These are phyloP conservation scores for Pythium rishiriense DNA, from an alignment of 352 stramenopile genomes.

Conservation along the genomic window DNA sequence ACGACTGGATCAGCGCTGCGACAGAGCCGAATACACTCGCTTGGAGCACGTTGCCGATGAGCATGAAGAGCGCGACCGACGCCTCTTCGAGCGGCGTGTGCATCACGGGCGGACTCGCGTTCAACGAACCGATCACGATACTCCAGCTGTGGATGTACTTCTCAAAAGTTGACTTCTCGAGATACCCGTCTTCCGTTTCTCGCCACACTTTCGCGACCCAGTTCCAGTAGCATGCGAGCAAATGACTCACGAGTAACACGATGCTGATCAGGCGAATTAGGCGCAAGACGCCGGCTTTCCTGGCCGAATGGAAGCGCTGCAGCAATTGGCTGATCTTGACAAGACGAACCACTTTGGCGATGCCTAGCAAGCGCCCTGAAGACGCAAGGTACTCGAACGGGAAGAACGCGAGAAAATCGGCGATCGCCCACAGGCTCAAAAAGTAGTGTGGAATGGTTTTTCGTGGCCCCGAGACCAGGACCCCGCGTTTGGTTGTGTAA, in stretches of 20 bases:
- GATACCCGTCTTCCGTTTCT: conserved; percentile 33
- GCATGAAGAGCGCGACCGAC: conserved; percentile 66
- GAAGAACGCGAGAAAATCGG: conserved; percentile 71
- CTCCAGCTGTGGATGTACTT: conserved; percentile 59
- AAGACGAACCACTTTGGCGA: conserved; percentile 66
- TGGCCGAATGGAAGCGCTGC: conserved; percentile 51
- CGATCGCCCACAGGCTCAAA: conserved; percentile 50
- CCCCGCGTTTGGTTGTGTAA: conserved; percentile 48
- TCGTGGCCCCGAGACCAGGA: conserved; percentile 45
- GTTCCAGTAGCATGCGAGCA: conserved; percentile 65
- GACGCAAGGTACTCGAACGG: conserved; percentile 48
- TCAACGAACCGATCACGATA: conserved; percentile 59
- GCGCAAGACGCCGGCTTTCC: conserved; percentile 62
- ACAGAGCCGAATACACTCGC: conserved; percentile 71
- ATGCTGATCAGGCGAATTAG: conserved; percentile 53
- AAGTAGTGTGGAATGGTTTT: conserved; percentile 54
- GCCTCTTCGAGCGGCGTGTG: conserved; percentile 49
- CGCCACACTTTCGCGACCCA: conserved; percentile 53
- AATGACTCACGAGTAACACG: conserved; percentile 56
- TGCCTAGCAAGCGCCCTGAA: conserved; percentile 53
- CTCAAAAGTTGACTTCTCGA: conserved; percentile 26
- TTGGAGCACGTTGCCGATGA: conserved; percentile 68
- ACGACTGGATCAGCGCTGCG: conserved; percentile 65
- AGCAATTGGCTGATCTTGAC: conserved; percentile 66
- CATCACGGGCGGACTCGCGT: conserved; percentile 61